Evolutionary conservation across 352 stramenopile species (phyloP).

Genomic region (Phytophthora melonis): DNA sequence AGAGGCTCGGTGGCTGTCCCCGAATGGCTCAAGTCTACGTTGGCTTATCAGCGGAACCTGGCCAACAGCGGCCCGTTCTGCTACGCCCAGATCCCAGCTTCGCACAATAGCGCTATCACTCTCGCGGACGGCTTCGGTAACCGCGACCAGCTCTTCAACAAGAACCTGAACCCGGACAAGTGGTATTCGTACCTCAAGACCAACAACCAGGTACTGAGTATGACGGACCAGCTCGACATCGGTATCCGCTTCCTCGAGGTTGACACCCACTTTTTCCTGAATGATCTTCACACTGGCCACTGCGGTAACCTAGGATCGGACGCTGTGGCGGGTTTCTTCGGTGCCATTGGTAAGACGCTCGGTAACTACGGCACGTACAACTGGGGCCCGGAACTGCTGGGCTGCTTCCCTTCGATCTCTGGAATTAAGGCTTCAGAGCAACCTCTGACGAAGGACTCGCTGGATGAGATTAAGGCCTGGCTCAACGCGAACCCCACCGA

Average conservation of each 20-base stretch:
- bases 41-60: conserved; percentile 65
- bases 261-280: conserved; percentile 68
- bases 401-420: conserved; percentile 71
- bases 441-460: conserved; percentile 37
- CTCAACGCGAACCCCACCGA: conserved; percentile 55
- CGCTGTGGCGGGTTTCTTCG: conserved; percentile 43
- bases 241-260: conserved; percentile 73
- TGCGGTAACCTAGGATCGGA: conserved; percentile 56
- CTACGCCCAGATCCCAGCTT: conserved; percentile 56
- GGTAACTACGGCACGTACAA: conserved; percentile 51
- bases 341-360: conserved; percentile 48
- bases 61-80: conserved; percentile 56
- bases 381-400: conserved; percentile 61
- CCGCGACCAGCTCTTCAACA: conserved; percentile 70
- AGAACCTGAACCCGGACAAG: conserved; percentile 51
- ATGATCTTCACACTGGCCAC: conserved; percentile 65
- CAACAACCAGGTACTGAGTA: conserved; percentile 72
- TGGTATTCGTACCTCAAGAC: conserved; percentile 70
- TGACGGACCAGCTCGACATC: conserved; percentile 73
- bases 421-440: conserved; percentile 70
- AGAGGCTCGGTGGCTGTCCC: conserved; percentile 46
- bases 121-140: conserved; percentile 73
- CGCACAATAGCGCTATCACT: conserved; percentile 78
- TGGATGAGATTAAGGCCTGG: conserved; percentile 66
- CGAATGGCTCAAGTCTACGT: conserved; percentile 50